Evolutionary conservation across 2,329 filamentous ascomycete genomes (phyloP).

Genomic region (Beauveria caledonica): DNA sequence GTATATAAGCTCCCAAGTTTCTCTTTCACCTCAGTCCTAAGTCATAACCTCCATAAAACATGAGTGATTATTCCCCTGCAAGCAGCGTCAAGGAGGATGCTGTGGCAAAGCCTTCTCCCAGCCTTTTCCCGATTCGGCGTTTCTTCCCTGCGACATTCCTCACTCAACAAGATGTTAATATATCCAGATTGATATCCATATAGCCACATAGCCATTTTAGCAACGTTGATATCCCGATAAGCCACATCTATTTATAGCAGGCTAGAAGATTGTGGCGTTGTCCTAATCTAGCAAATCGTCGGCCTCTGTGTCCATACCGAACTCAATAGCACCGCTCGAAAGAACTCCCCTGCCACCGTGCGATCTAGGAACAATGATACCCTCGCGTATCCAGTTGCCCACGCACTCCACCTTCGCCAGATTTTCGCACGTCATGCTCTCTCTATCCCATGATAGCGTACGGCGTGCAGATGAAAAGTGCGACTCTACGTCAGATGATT

Average conservation of each 20-base stretch:
- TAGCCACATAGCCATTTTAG: neutral
- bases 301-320: neutral
- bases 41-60: too few species aligned
- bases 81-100: too few species aligned
- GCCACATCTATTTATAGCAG: too few species aligned
- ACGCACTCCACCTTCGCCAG: neutral
- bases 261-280: neutral
- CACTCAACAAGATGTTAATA: neutral
- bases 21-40: too few species aligned
- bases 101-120: too few species aligned
- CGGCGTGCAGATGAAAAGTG: neutral
- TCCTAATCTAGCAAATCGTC: neutral
- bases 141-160: too few species aligned
- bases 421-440: neutral
- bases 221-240: neutral
- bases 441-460: neutral
- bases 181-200: neutral
- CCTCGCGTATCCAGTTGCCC: neutral
- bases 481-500: conserved; percentile 1
- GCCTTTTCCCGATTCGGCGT: too few species aligned
- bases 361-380: neutral
- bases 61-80: too few species aligned
- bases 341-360: neutral
- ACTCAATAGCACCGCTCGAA: neutral
- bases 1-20: too few species aligned